Evolutionary conservation across 495 filamentous ascomycete genomes (phyloP).

Genomic region (Penicillium parvum): DNA sequence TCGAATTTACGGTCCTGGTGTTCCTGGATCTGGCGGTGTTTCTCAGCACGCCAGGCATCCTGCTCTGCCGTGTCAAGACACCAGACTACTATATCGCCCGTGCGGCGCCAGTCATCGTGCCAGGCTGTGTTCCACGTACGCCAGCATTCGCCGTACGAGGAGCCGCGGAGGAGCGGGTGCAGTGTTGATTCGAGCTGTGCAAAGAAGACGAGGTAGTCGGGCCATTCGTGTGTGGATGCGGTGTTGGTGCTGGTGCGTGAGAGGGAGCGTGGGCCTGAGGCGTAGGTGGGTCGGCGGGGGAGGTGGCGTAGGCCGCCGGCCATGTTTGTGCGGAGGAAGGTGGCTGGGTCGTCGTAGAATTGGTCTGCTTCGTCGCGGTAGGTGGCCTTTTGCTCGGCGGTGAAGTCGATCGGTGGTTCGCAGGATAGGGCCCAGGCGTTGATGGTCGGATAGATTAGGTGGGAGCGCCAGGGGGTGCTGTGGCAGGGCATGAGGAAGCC

Average conservation of each 20-base stretch:
- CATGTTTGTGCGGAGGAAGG: conserved; percentile 56
- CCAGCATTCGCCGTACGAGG: conserved; percentile 64
- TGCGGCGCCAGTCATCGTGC: conserved; percentile 83
- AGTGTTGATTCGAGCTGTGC: conserved; percentile 54
- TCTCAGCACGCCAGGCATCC: conserved; percentile 26
- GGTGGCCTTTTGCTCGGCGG: conserved; percentile 45
- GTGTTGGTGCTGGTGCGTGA: neutral
- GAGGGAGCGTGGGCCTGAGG: conserved; percentile 1
- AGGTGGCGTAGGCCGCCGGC: conserved; percentile 35
- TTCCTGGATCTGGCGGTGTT: conserved; percentile 17
- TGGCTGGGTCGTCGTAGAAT: conserved; percentile 67
- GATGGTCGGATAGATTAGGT: conserved; percentile 69
- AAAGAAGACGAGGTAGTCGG: conserved; percentile 63
- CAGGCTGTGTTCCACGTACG: conserved; percentile 73
- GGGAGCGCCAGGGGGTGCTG: conserved; percentile 92
- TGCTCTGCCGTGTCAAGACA: conserved; percentile 46
- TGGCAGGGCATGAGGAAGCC: conserved; percentile 98
- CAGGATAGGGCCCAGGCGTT: conserved; percentile 85
- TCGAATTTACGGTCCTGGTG: conserved; percentile 37
- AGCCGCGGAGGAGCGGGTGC: conserved; percentile 44
- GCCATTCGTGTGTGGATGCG: conserved; percentile 42
- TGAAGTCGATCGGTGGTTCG: conserved; percentile 76
- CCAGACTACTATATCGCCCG: conserved; percentile 84
- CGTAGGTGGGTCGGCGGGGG: conserved; percentile 39
- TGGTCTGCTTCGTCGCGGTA: conserved; percentile 89